Conservation (phyloP, 352 stramenopile genomes). For the Globisporangium viniferum region DNA sequence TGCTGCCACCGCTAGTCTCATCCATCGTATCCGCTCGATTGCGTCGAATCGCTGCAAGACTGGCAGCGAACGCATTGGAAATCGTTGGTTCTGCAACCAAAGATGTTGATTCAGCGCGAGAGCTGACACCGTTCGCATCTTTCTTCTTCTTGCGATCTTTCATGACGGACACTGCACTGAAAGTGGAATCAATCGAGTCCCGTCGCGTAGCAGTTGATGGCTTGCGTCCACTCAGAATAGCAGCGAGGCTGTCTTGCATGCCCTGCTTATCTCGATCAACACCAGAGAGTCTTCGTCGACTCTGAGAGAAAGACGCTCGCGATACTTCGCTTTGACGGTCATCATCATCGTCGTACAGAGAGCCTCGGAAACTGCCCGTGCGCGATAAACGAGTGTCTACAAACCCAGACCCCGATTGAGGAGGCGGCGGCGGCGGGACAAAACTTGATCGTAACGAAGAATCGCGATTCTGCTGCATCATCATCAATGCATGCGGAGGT, state of each 20-base stretch:
- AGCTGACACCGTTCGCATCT: conserved; percentile 1
- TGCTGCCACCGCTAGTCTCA: conserved; percentile 24
- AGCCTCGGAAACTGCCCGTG: conserved; percentile 53
- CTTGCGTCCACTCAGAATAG: conserved; percentile 55
- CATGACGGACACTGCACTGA: conserved; percentile 27
- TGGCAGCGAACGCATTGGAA: conserved; percentile 69
- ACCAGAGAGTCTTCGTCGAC: conserved; percentile 32
- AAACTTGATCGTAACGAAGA: conserved; percentile 10
- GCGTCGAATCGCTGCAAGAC: conserved; percentile 66
- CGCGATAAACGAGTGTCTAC: conserved; percentile 36
- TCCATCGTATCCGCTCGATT: conserved; percentile 68
- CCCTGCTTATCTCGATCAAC: conserved; percentile 38
- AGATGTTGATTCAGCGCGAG: neutral
- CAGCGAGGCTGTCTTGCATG: conserved; percentile 56
- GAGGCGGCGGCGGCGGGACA: conserved; percentile 17
- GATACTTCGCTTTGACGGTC: conserved; percentile 32
- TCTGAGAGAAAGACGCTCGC: conserved; percentile 47
- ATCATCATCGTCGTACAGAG: conserved; percentile 40
- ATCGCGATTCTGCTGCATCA: conserved; percentile 7
- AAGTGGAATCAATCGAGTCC: conserved; percentile 58
- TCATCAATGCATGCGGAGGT: conserved; percentile 13
- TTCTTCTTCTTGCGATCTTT: conserved; percentile 25
- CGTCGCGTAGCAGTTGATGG: conserved; percentile 21
- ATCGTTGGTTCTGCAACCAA: conserved; percentile 30
- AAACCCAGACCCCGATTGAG: conserved; percentile 15